Percentiles rank a stretch among this genome's conserved stretches.
Evolutionary conservation across 345 rosid genomes (phyloP).

Genomic region (Camelina hispida): DNA sequence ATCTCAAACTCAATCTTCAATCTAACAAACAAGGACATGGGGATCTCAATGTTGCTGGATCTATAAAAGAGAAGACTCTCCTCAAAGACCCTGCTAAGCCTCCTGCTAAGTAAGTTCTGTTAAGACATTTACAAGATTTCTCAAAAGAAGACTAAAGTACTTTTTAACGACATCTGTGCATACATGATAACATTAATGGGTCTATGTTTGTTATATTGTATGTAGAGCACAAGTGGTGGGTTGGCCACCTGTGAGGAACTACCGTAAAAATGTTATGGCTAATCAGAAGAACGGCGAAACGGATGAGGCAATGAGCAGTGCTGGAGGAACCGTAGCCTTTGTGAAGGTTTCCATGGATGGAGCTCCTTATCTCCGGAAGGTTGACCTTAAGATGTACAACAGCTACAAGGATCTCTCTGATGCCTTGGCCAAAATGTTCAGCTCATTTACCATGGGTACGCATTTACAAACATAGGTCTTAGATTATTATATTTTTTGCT

Average conservation of each 20-base stretch:
- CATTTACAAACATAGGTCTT: background rate
- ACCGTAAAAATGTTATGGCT: slow-evolving; percentile 79
- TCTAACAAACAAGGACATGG: slow-evolving; percentile 37
- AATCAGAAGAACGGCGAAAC: slow-evolving; percentile 54
- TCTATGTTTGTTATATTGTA: slow-evolving; percentile 15
- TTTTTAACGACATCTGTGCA: background rate
- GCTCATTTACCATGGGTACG: slow-evolving; percentile 91
- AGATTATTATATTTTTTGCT: background rate
- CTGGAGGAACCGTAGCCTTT: slow-evolving; percentile 46
- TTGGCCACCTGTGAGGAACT: slow-evolving; percentile 94
- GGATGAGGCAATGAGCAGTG: slow-evolving; percentile 42
- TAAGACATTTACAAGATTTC: background rate
- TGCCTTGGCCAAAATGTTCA: slow-evolving; percentile 87
- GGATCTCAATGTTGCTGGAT: slow-evolving; percentile 26
- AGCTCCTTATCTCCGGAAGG: slow-evolving; percentile 95
- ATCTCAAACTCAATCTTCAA: slow-evolving; percentile 69
- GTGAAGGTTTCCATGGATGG: slow-evolving; percentile 98
- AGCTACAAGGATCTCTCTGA: slow-evolving; percentile 87
- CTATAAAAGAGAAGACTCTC: slow-evolving; percentile 34
- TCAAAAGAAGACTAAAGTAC: background rate
- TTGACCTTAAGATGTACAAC: slow-evolving; percentile 84
- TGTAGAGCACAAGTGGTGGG: slow-evolving; percentile 88
- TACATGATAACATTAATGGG: slow-evolving; percentile 11
- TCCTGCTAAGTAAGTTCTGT: slow-evolving; percentile 64
- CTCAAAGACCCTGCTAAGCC: slow-evolving; percentile 58